Base-by-base conservation (phyloP, 2,329 filamentous ascomycete species). In the Hymenotorrendiella dingleyae region DNA sequence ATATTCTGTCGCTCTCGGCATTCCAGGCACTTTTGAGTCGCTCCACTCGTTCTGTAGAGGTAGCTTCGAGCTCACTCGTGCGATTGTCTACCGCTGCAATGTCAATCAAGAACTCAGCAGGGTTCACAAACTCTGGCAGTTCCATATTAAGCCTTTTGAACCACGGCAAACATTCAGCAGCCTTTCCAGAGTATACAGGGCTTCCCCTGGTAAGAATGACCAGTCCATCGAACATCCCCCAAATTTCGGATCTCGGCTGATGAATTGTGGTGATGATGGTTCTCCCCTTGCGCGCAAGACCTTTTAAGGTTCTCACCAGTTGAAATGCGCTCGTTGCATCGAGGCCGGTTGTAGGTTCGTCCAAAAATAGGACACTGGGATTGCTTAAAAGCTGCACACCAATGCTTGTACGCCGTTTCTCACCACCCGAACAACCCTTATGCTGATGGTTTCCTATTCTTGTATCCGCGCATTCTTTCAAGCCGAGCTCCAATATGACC, bases 331-430 rank as follows among this genome's bases (percentile, higher is more conserved):
- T 87, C 2, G 83, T 86, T 0, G 84, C 83, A 63, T 90, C 85
- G 6, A 90, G 69, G 1, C 83, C 84, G 1, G 84, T 89, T 0
- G 86, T 90, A 0, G 85, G 84, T 54, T 90, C 86, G 55, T 91
- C 86, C 17, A 88, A 72, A 60, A 87, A 89, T 6, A 90, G 65
- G 1, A 90, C 74, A 5, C 82, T 86, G 1, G 86, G 85, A 57
- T 89, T 90, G 4, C 82, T 79, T n/a, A 90, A 67, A 43, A 90
- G 69, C 62, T 89, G 85, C 4, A 90, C 84, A 2, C 84, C 85
- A 36, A 90, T 85, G 49, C 82, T 87, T 0, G 82, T 83, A 23
- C 85, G 69, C 48, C 85, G 71, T 67, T 88, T 89, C 61, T 90
- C 86, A 3, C 85, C 86, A 0, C 86, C 85, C 34, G 83, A 88